A percentile compares a stretch with the other conserved stretches of the same genome.
Evolutionary conservation across 805 yeast genomes (phyloP).

Genomic region (Pichia pseudocactophila): DNA sequence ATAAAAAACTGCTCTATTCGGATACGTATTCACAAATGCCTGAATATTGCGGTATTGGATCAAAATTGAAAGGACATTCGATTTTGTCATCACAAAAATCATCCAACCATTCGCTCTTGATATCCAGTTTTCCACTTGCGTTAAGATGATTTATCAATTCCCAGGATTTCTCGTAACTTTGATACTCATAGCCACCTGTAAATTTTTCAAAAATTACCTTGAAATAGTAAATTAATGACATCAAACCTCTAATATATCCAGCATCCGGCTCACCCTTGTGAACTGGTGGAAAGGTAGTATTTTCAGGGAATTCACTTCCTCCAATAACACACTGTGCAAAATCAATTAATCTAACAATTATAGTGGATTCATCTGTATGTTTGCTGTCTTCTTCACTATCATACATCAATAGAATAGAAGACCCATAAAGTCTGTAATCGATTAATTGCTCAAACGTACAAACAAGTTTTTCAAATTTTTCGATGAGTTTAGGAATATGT

Average conservation of each 20-base stretch:
- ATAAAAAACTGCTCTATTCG: constrained; percentile 10
- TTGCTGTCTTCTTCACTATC: constrained; percentile 45
- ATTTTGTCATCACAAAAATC: constrained; percentile 24
- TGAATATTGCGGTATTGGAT: constrained; percentile 16
- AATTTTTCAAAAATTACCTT: constrained; percentile 47
- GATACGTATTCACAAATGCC: constrained; percentile 24
- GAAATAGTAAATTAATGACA: constrained; percentile 63
- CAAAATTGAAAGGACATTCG: constrained; percentile 19
- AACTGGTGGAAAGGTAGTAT: constrained; percentile 61
- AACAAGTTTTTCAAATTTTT: constrained; percentile 50
- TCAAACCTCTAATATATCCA: constrained; percentile 81
- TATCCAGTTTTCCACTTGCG: constrained; percentile 13
- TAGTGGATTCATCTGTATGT: constrained; percentile 13
- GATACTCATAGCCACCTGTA: constrained; percentile 31
- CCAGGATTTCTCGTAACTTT: constrained; percentile 14
- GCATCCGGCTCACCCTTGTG: constrained; percentile 56
- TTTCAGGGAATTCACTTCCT: constrained; percentile 36
- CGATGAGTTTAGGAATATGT: constrained; percentile 60
- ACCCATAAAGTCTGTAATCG: constrained; percentile 87
- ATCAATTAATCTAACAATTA: constrained; percentile 72
- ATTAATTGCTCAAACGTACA: constrained; percentile 44
- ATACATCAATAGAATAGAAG: constrained; percentile 80
- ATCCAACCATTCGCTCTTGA: constrained; percentile 28
- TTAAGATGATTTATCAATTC: constrained; percentile 13
- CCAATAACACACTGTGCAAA: constrained; percentile 88